phyloP scores from a whole-genome alignment of 768 basidiomycete species.

The Leucosporidium yakuticum region DNA sequence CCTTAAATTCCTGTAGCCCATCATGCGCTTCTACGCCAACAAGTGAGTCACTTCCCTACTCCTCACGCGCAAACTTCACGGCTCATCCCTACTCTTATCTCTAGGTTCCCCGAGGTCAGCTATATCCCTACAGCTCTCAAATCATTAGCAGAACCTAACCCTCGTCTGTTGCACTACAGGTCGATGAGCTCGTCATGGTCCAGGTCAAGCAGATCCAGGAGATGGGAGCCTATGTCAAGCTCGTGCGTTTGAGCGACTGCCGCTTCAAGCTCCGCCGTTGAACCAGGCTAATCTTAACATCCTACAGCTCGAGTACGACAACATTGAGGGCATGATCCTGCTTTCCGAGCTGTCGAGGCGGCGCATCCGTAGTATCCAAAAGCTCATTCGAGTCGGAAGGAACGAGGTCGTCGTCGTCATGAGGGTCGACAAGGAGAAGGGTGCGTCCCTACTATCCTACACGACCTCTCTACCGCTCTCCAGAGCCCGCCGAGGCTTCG shows the following conservation, averaged over 20 bases:
- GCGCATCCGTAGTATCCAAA: slow-evolving; percentile 95
- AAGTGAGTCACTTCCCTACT: slow-evolving; percentile 14
- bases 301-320: slow-evolving; percentile 89
- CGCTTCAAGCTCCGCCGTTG: neutral
- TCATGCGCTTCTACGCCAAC: slow-evolving; percentile 30
- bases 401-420: slow-evolving; percentile 98
- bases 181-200: slow-evolving; percentile 98
- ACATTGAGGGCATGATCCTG: slow-evolving; percentile 98
- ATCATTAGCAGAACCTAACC: neutral
- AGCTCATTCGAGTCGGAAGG: slow-evolving; percentile 91
- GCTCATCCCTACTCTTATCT: neutral
- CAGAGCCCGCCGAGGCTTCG: neutral
- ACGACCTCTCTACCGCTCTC: neutral
- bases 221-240: slow-evolving; percentile 99
- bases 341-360: slow-evolving; percentile 95
- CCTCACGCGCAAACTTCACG: neutral
- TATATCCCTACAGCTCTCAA: neutral
- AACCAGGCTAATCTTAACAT: neutral
- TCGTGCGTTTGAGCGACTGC: slow-evolving; percentile 51
- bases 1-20: neutral
- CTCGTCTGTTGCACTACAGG: slow-evolving; percentile 49
- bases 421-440: slow-evolving; percentile 98
- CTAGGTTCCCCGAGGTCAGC: slow-evolving; percentile 30
- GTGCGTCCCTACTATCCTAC: slow-evolving; percentile 46
- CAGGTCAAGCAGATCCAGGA: slow-evolving; percentile 98